A percentile compares a stretch with the other conserved stretches of the same genome.
Evolutionary conservation across 345 rosid species (phyloP).

Genomic region (Eucalyptus albens): DNA sequence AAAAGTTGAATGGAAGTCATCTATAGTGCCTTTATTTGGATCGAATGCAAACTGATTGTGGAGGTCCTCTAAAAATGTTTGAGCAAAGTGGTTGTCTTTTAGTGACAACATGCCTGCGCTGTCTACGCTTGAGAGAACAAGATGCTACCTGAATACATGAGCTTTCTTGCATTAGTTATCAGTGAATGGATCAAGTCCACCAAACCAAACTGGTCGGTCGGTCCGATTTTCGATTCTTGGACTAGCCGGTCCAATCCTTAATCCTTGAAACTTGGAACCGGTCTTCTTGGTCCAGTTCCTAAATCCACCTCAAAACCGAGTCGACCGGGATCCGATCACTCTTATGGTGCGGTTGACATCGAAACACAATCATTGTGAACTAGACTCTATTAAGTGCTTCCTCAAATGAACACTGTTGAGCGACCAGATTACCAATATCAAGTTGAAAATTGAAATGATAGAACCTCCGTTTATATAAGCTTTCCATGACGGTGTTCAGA

Average conservation of each 20-base stretch:
- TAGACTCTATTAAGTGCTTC: too few relatives aligned
- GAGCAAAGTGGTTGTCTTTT: neutral
- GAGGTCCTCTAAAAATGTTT: neutral
- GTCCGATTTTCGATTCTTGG: accelerated
- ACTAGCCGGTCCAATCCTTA: too few relatives aligned
- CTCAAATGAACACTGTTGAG: too few relatives aligned
- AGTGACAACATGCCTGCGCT: neutral
- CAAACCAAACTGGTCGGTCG: accelerated
- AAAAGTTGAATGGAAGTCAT: neutral
- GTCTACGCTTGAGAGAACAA: neutral
- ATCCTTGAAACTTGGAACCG: too few relatives aligned
- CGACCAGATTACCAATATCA: neutral
- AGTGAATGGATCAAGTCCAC: too few relatives aligned
- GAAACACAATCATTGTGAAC: neutral
- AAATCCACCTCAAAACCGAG: too few relatives aligned
- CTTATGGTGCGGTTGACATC: neutral
- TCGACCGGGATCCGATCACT: accelerated
- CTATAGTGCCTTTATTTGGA: neutral
- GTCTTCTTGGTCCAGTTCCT: too few relatives aligned
- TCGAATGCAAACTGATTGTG: neutral
- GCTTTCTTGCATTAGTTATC: too few relatives aligned
- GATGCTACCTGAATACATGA: too few relatives aligned
- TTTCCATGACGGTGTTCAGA: neutral
- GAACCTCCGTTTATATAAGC: neutral
- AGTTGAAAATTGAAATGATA: neutral